These are phyloP conservation scores for Penicillium dipodomyicola DNA, from an alignment of 495 filamentous ascomycete genomes.

Conservation along the genomic window DNA sequence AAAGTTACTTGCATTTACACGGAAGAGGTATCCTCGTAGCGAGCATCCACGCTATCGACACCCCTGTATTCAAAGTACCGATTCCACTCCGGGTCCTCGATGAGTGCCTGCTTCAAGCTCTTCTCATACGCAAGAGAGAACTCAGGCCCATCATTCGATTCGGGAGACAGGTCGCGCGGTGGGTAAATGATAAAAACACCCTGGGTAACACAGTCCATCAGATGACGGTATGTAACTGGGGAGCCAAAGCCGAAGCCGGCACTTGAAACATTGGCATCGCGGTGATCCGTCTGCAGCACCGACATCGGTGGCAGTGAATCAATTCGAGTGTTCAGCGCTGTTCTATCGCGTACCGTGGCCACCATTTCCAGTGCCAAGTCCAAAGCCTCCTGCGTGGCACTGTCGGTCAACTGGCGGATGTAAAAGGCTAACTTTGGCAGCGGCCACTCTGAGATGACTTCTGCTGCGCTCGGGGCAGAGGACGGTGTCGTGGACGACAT, in stretches of 20 bases:
- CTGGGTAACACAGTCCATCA: conserved; percentile 16
- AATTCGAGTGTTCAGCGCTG: conserved; percentile 22
- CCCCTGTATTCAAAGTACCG: conserved; percentile 46
- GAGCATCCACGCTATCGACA: conserved; percentile 16
- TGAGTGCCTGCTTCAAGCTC: conserved; percentile 28
- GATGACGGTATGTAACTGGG: conserved; percentile 20
- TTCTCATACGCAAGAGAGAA: conserved; percentile 43
- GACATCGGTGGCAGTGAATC: conserved; percentile 20
- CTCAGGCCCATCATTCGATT: conserved; percentile 43
- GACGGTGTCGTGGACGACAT: too few species aligned
- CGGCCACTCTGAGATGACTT: conserved; percentile 38
- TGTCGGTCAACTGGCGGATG: conserved; percentile 38
- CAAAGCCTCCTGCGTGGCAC: conserved; percentile 31
- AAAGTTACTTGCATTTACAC: too few species aligned
- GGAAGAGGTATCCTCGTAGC: too few species aligned
- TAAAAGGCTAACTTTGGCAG: conserved; percentile 36
- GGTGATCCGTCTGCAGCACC: conserved; percentile 28
- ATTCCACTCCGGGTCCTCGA: conserved; percentile 39
- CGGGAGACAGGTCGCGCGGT: conserved; percentile 10
- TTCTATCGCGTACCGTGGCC: conserved; percentile 39
- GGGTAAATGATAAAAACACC: conserved; percentile 25
- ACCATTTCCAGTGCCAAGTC: conserved; percentile 29
- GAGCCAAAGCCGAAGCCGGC: conserved; percentile 30
- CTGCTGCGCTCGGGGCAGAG: conserved; percentile 21
- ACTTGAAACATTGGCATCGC: conserved; percentile 20